A percentile compares a stretch with the other conserved stretches of the same genome.
Evolutionary conservation across 2,329 filamentous ascomycete genomes (phyloP).

Genomic region (Neonectria faginata): DNA sequence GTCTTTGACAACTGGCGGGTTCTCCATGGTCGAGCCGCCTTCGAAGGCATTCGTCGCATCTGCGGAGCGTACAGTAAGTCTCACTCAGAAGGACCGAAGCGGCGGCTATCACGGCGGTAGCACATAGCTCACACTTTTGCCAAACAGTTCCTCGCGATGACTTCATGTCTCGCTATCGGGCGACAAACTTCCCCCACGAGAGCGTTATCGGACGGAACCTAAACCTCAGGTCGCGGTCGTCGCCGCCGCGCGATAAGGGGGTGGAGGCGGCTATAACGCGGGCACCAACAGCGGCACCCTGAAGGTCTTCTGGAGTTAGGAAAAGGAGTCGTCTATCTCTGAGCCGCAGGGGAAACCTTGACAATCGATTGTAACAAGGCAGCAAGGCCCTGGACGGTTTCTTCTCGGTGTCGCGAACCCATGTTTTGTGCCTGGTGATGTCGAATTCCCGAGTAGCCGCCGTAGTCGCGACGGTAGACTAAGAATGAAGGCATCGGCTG

Average conservation of each 20-base stretch:
- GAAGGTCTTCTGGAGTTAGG: background rate
- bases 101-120: background rate
- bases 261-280: slow-evolving; percentile 18
- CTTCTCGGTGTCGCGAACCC: slow-evolving; percentile 1
- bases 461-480: slow-evolving; percentile 22
- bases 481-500: slow-evolving; percentile 9
- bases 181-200: slow-evolving; percentile 71
- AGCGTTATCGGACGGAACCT: slow-evolving; percentile 56
- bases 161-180: slow-evolving; percentile 80
- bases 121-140: slow-evolving; percentile 19
- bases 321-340: background rate
- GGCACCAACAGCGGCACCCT: slow-evolving; percentile 23
- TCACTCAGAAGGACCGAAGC: background rate
- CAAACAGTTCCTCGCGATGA: slow-evolving; percentile 80
- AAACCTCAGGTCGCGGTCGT: slow-evolving; percentile 40
- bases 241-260: slow-evolving; percentile 13
- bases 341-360: slow-evolving; percentile 2
- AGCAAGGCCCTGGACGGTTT: background rate
- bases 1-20: slow-evolving; percentile 98
- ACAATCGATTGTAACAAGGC: background rate
- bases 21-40: slow-evolving; percentile 85
- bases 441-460: slow-evolving; percentile 16
- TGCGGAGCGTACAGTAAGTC: slow-evolving; percentile 90
- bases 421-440: background rate
- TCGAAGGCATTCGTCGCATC: slow-evolving; percentile 86